Base-by-base conservation (phyloP, 305 asterid genomes). In the Plantago lanceolata region DNA sequence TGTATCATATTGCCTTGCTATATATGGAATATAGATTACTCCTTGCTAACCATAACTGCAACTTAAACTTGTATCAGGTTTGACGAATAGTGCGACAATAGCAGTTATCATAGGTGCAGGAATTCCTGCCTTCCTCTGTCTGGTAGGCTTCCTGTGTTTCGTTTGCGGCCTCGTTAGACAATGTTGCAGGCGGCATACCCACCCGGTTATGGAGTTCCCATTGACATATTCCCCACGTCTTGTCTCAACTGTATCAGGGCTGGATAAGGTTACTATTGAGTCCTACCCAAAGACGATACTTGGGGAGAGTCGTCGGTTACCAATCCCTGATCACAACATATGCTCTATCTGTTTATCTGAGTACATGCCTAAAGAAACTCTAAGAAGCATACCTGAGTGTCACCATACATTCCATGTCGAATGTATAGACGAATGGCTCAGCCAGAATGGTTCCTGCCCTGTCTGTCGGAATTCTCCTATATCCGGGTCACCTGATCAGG, bases 311-410 rank as follows among this genome's bases (percentile, higher is more conserved):
- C 69, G 82, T 18, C 85, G 94, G 7, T 67, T 86, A 3, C 93
- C 94, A 0, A 88, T 87, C 51, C 84, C 86, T 12, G 77, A 83
- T 40, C 82, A 82, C 13, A 67, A 59, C 9, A 85, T 79, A n/a
- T 89, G 96, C 64, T 83, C 96, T 0, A 89, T 89, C 68, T 86
- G 96, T 52, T 61, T 86, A 6, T 64, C 64, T 1, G 96, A 89
- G 7, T 89, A 89, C 61, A 48, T 58, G 12, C 80, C 95, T 1
- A 82, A 78, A 28, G 95, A 89, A 47, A 76, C 73, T 1, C 19
- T 89, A 3, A 73, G 83, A 53, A 70, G 91, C 65, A 81, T 89
- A 18, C 91, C 95, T 8, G 78, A 72, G 8, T 86, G 96, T 67
- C 76, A 82, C 3, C 96, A 89, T 65, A 83, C 86, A 61, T 86